These are phyloP conservation scores for Oxyria digyna DNA, from an alignment of 148 eudicot genomes.

Conservation along the genomic window DNA sequence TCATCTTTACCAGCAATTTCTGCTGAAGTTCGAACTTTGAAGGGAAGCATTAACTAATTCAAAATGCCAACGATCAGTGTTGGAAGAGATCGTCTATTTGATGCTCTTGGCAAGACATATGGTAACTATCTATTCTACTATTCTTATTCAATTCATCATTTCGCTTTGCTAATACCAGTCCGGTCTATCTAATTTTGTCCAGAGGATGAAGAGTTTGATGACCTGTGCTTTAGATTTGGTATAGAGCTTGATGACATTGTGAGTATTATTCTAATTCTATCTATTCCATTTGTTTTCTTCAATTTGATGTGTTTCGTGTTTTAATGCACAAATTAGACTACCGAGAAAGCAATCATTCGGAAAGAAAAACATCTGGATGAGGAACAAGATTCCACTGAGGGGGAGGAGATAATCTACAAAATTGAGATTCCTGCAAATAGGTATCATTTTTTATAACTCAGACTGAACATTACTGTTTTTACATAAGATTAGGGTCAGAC, in stretches of 20 bases:
- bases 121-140: slow-evolving; percentile 13
- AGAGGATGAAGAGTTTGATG: slow-evolving; percentile 63
- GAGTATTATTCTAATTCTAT: slow-evolving; percentile 6
- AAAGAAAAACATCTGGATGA: slow-evolving; percentile 81
- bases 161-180: background rate
- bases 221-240: slow-evolving; percentile 80
- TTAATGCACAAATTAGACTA: slow-evolving; percentile 38
- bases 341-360: slow-evolving; percentile 79
- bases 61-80: slow-evolving; percentile 81
- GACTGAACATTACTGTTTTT: background rate
- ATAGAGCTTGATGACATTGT: slow-evolving; percentile 98
- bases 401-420: slow-evolving; percentile 84
- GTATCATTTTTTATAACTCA: slow-evolving; percentile 19
- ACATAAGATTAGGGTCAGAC: background rate
- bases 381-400: slow-evolving; percentile 39
- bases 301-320: background rate
- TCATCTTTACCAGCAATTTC: too few species aligned
- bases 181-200: background rate
- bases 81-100: slow-evolving; percentile 66
- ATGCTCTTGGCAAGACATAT: slow-evolving; percentile 39
- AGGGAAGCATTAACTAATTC: too few species aligned
- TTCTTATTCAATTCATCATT: background rate
- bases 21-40: too few species aligned
- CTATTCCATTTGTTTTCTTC: background rate
- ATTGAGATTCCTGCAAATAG: slow-evolving; percentile 93